phyloP scores from a whole-genome alignment of 371 early-diverging fungal species.

The Fennellomyces sp. region DNA sequence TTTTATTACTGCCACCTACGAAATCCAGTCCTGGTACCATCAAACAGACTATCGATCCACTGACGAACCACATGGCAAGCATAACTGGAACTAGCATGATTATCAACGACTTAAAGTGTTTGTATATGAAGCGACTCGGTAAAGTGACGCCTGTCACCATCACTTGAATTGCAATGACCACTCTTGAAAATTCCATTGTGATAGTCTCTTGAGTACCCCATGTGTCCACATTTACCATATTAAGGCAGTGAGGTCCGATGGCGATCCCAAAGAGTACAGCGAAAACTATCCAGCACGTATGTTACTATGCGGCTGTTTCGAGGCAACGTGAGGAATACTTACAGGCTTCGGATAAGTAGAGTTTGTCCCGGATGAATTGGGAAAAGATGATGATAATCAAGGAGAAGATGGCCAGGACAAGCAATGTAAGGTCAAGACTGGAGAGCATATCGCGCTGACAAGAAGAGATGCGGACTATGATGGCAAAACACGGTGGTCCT shows the following conservation, averaged over 20 bases:
- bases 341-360: conserved; percentile 90
- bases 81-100: conserved; percentile 83
- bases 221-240: conserved; percentile 31
- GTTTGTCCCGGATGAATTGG: conserved; percentile 84
- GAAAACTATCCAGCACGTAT: conserved; percentile 52
- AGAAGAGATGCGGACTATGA: neutral
- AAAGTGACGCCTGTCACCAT: neutral
- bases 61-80: conserved; percentile 64
- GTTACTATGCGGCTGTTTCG: neutral
- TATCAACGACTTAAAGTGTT: conserved; percentile 56
- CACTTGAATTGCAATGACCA: conserved; percentile 78
- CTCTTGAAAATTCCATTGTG: conserved; percentile 73
- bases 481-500: no score
- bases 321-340: conserved; percentile 22
- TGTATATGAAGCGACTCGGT: neutral
- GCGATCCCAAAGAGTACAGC: conserved; percentile 86
- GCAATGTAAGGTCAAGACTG: neutral
- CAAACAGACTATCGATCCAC: conserved; percentile 34
- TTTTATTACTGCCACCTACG: conserved; percentile 21
- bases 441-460: neutral
- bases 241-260: conserved; percentile 72
- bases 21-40: conserved; percentile 36
- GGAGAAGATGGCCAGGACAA: conserved; percentile 57
- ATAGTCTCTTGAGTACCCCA: conserved; percentile 46
- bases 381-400: conserved; percentile 84